Percentiles rank a stretch among this genome's conserved stretches.
phyloP scores from a whole-genome alignment of 805 yeast species.

The Jamesozyma spencerorum region DNA sequence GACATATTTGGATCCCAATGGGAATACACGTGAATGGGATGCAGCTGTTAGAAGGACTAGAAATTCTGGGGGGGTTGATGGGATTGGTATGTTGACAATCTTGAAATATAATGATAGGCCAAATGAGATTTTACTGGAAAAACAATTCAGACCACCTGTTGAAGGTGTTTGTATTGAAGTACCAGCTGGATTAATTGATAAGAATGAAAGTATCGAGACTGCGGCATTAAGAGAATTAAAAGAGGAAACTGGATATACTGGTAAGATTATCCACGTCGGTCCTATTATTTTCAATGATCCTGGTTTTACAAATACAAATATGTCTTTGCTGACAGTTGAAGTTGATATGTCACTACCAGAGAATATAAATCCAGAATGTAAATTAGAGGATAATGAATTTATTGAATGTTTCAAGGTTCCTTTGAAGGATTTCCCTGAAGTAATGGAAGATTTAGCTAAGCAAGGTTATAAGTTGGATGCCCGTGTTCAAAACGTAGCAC shows the following conservation, averaged over 20 bases:
- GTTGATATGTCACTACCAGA: slow-evolving; percentile 60
- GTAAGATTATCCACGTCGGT: slow-evolving; percentile 42
- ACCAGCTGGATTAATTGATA: slow-evolving; percentile 93
- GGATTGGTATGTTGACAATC: slow-evolving; percentile 82
- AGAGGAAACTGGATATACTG: slow-evolving; percentile 91
- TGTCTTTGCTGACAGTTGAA: slow-evolving; percentile 67
- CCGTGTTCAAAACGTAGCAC: slow-evolving; percentile 76
- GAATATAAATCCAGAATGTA: slow-evolving; percentile 60
- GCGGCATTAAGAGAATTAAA: slow-evolving; percentile 82
- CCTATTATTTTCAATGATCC: slow-evolving; percentile 65
- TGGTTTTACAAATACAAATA: slow-evolving; percentile 83
- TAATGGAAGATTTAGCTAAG: slow-evolving; percentile 40
- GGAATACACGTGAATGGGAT: slow-evolving; percentile 75
- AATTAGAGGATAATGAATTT: slow-evolving; percentile 84
- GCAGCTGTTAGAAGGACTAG: slow-evolving; percentile 77
- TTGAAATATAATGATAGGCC: slow-evolving; percentile 43
- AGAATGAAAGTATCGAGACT: slow-evolving; percentile 61
- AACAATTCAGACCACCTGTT: slow-evolving; percentile 90
- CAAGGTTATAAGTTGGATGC: slow-evolving; percentile 81
- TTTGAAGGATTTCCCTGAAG: slow-evolving; percentile 45
- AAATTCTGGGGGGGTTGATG: slow-evolving; percentile 55
- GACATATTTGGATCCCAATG: slow-evolving; percentile 64
- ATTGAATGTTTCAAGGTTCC: slow-evolving; percentile 81
- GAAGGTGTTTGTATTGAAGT: slow-evolving; percentile 82
- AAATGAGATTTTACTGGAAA: slow-evolving; percentile 55